Conservation (phyloP, 2,329 filamentous ascomycete genomes). For the Xylariaceae sp. region DNA sequence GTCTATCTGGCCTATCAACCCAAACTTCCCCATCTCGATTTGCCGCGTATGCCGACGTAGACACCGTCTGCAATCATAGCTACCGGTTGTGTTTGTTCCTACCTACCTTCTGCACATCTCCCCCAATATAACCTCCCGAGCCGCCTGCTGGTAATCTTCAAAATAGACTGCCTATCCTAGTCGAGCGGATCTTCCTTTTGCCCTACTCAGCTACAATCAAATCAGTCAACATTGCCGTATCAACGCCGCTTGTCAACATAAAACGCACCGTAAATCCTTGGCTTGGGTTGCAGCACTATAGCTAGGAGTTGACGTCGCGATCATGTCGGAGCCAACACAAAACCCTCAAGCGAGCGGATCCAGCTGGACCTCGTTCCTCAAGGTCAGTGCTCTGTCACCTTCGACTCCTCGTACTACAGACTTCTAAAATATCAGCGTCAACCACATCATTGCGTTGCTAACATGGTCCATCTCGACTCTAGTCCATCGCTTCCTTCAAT, state of each 20-base stretch:
- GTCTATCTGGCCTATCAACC: not conserved
- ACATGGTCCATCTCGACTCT: conserved; percentile 5
- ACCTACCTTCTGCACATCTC: conserved; percentile 1
- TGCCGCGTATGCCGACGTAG: not conserved
- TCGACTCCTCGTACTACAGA: not conserved
- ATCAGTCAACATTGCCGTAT: too few relatives aligned
- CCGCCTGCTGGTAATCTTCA: not conserved
- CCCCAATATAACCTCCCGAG: not conserved
- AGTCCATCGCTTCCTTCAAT: conserved; percentile 48
- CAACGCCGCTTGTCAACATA: not conserved
- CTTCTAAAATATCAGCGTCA: too few relatives aligned
- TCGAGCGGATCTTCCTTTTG: not conserved
- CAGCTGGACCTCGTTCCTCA: conserved; percentile 43
- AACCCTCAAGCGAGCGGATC: conserved; percentile 41
- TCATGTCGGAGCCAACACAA: conserved; percentile 35
- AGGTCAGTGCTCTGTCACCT: conserved; percentile 32
- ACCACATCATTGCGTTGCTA: conserved; percentile 7
- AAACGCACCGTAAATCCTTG: conserved; percentile 12
- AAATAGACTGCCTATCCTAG: conserved; percentile 2
- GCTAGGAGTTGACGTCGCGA: conserved; percentile 14
- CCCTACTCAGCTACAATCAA: not conserved
- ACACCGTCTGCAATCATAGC: not conserved
- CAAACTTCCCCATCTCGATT: not conserved
- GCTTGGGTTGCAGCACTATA: conserved; percentile 21
- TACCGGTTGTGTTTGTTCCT: not conserved